These are phyloP conservation scores for Pelargonium cotyledonis DNA, from an alignment of 441 rosid genomes.

Conservation along the genomic window DNA sequence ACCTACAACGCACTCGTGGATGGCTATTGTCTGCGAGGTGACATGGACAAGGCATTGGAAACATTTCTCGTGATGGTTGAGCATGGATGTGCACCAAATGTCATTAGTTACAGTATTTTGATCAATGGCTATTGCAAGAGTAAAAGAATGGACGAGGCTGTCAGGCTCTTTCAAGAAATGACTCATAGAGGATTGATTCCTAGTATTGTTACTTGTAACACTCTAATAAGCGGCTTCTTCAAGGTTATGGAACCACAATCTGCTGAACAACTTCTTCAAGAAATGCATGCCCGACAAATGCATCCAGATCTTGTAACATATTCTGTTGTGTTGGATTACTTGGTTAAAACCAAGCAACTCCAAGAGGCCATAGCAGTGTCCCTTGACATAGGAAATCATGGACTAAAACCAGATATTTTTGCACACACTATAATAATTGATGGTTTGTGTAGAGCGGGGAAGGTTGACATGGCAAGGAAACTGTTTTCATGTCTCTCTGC, in stretches of 20 bases:
- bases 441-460: neutral
- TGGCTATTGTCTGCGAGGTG: neutral
- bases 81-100: neutral
- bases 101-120: neutral
- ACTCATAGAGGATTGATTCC: neutral
- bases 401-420: neutral
- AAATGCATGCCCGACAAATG: neutral
- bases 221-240: neutral
- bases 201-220: neutral
- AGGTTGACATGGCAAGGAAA: neutral
- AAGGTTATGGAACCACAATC: neutral
- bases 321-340: neutral
- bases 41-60: too few relatives aligned
- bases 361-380: neutral
- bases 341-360: neutral
- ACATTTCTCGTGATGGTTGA: neutral
- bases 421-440: neutral
- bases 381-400: neutral
- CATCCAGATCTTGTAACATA: neutral
- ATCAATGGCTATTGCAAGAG: neutral
- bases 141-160: neutral
- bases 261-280: neutral
- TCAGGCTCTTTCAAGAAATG: neutral
- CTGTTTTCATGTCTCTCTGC: neutral
- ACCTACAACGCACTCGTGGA: conserved; percentile 18